Conservation (phyloP, 371 early-diverging fungal species). For the Haplosporangium sp. region DNA sequence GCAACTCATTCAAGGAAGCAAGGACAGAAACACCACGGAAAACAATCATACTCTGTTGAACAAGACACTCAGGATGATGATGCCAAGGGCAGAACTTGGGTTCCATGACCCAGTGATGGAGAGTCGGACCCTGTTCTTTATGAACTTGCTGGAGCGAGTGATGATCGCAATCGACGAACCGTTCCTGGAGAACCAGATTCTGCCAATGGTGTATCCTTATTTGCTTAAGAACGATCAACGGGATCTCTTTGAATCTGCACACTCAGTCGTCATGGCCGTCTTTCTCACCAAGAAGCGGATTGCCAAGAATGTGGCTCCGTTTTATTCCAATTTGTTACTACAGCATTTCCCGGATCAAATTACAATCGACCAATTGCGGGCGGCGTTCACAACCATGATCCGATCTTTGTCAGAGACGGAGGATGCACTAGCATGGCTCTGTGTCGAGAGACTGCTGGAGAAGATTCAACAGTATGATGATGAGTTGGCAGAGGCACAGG, state of each 20-base stretch:
- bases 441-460: conserved; percentile 61
- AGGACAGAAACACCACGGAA: conserved; percentile 7
- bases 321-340: conserved; percentile 35
- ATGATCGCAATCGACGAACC: conserved; percentile 60
- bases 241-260: conserved; percentile 71
- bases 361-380: conserved; percentile 68
- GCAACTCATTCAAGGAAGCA: background rate
- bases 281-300: conserved; percentile 64
- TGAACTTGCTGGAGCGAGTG: conserved; percentile 66
- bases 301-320: conserved; percentile 61
- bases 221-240: conserved; percentile 59
- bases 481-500: conserved; percentile 11
- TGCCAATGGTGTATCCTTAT: conserved; percentile 69
- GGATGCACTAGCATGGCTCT: conserved; percentile 71
- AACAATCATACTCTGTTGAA: conserved; percentile 32
- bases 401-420: conserved; percentile 68
- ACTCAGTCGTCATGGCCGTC: conserved; percentile 65
- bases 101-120: conserved; percentile 52
- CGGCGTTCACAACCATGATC: conserved; percentile 68
- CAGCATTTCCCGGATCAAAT: conserved; percentile 68
- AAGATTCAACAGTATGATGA: conserved; percentile 58
- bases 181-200: conserved; percentile 59
- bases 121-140: conserved; percentile 62
- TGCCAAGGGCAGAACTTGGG: conserved; percentile 40
- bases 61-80: conserved; percentile 40